Conservation (phyloP, 75 land plant species). For the Ceratopteris richardii region DNA sequence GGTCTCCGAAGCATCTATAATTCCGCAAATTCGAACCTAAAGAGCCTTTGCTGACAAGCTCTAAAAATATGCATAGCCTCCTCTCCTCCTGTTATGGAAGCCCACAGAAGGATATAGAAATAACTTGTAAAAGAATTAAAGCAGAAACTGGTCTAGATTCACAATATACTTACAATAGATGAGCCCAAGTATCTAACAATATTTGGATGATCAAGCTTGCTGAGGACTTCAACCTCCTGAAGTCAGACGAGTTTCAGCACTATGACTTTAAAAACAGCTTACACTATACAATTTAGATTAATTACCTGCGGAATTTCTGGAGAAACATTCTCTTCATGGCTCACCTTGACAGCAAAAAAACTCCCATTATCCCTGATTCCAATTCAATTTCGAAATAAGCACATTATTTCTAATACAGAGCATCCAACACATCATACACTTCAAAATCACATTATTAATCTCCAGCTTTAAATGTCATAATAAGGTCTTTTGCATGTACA, state of each 20-base stretch:
- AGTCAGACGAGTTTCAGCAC: not conserved
- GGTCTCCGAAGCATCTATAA: slow-evolving; percentile 28
- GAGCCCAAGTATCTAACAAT: slow-evolving; percentile 40
- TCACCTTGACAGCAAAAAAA: slow-evolving; percentile 48
- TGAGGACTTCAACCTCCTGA: slow-evolving; percentile 39
- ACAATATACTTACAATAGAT: slow-evolving; percentile 19
- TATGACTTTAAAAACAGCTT: not conserved
- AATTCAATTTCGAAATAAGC: no score
- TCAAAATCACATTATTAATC: no score
- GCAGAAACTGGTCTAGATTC: no score
- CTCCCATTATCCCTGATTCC: slow-evolving; percentile 58
- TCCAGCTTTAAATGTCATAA: no score
- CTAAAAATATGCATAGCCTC: slow-evolving; percentile 35
- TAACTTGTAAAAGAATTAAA: no score
- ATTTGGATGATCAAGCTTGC: slow-evolving; percentile 42
- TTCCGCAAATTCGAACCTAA: slow-evolving; percentile 28
- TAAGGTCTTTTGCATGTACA: not conserved
- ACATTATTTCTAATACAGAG: no score
- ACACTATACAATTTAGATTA: not conserved
- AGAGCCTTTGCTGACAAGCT: slow-evolving; percentile 43
- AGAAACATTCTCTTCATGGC: slow-evolving; percentile 17
- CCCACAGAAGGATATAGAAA: not conserved
- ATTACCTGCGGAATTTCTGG: slow-evolving; percentile 42
- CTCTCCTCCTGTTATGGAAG: slow-evolving; percentile 28
- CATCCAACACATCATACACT: no score